These are phyloP conservation scores for Colletotrichum navitas DNA, from an alignment of 2,329 filamentous ascomycete genomes.

Conservation along the genomic window DNA sequence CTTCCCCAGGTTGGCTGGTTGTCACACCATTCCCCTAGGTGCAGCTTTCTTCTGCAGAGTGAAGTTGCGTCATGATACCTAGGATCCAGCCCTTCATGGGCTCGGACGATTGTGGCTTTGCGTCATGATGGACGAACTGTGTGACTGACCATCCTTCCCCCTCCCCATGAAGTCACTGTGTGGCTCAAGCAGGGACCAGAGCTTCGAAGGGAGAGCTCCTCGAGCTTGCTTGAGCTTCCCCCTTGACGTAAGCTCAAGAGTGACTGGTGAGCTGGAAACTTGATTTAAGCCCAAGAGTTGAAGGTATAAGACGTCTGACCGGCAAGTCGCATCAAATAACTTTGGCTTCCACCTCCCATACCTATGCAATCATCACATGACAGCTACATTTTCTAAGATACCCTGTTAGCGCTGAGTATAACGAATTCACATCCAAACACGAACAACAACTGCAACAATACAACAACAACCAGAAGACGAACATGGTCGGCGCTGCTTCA, in stretches of 20 bases:
- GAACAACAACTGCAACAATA: constrained; percentile 10
- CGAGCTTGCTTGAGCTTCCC: constrained; percentile 39
- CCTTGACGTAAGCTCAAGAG: constrained; percentile 41
- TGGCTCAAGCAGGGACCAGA: constrained; percentile 41
- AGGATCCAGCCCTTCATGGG: constrained; percentile 32
- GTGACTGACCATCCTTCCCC: constrained; percentile 22
- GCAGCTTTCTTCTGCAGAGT: constrained; percentile 29
- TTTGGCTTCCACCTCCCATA: constrained; percentile 26
- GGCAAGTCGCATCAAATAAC: not conserved
- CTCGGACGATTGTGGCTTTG: constrained; percentile 44
- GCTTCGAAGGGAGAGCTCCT: constrained; percentile 32
- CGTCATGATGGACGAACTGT: constrained; percentile 42
- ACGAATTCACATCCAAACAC: constrained; percentile 41
- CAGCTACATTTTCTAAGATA: constrained; percentile 34
- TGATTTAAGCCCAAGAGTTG: constrained; percentile 38
- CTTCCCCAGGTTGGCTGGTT: constrained; percentile 16
- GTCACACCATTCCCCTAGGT: constrained; percentile 42
- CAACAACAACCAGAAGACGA: not conserved
- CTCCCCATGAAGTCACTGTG: constrained; percentile 42
- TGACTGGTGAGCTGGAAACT: constrained; percentile 37
- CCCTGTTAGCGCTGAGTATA: constrained; percentile 27
- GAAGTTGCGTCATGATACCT: constrained; percentile 43
- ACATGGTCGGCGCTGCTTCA: constrained; percentile 40
- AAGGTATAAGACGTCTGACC: constrained; percentile 42
- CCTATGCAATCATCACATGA: constrained; percentile 36